A percentile compares a stretch with the other conserved stretches of the same genome.
Evolutionary conservation across 163 green algal species (phyloP).

Genomic region (Chlamydomonas reinhardtii): DNA sequence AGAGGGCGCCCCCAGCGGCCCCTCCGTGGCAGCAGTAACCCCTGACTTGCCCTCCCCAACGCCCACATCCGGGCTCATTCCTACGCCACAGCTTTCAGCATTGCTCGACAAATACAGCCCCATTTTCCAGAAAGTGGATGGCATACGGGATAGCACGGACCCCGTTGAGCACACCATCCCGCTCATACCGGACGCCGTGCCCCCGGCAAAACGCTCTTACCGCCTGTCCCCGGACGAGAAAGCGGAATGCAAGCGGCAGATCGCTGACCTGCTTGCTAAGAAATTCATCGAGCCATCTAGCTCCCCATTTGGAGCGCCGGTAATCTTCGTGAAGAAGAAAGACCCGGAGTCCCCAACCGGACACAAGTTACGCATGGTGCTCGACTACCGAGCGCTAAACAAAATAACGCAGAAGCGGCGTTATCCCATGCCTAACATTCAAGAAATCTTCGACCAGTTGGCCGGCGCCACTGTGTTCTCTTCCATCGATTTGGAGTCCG

Average conservation of each 20-base stretch:
- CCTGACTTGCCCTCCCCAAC: too few species aligned
- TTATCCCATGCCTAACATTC: constrained; percentile 57
- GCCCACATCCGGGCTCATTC: too few species aligned
- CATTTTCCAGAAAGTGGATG: too few species aligned
- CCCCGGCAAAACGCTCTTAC: neutral
- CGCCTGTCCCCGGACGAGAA: constrained; percentile 35
- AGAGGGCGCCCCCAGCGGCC: too few species aligned
- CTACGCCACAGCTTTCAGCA: too few species aligned
- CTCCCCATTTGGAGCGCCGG: constrained; percentile 65
- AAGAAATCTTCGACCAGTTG: constrained; percentile 64
- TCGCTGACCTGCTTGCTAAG: constrained; percentile 58
- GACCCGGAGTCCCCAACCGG: neutral
- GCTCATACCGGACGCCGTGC: neutral
- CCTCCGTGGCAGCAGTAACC: too few species aligned
- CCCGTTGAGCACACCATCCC: neutral
- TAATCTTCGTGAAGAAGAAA: constrained; percentile 60
- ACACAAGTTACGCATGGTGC: constrained; percentile 48
- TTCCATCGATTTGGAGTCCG: constrained; percentile 46
- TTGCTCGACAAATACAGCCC: too few species aligned
- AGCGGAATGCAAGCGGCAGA: constrained; percentile 57
- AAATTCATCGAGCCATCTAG: constrained; percentile 61
- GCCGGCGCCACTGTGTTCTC: constrained; percentile 44
- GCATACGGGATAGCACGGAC: too few species aligned
- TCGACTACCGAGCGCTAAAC: constrained; percentile 65
- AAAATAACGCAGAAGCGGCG: constrained; percentile 56